A percentile compares a stretch with the other conserved stretches of the same genome.
Conservation (phyloP, 192 early-diverging fungal species). For the Entomortierella parvispora region DNA sequence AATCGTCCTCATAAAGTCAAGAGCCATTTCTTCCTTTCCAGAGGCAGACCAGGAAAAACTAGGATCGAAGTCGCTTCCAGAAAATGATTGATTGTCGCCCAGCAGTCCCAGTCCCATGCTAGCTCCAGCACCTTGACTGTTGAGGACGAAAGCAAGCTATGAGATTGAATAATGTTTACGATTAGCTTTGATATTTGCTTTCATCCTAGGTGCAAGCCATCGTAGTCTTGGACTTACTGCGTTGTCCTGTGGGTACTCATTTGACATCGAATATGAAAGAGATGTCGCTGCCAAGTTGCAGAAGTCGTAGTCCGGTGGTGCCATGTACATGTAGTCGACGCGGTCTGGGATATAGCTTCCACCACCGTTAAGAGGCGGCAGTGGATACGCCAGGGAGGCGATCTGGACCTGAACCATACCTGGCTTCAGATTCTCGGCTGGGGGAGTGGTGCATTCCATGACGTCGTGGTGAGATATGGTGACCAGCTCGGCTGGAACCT, state of each 20-base stretch:
- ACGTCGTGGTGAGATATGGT: conserved; percentile 50
- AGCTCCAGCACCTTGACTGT: conserved; percentile 13
- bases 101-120: conserved; percentile 23
- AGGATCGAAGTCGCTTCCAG: conserved; percentile 35
- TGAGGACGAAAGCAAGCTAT: conserved; percentile 38
- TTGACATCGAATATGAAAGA: conserved; percentile 37
- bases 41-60: conserved; percentile 19
- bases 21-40: conserved; percentile 32
- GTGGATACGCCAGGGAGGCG: conserved; percentile 28
- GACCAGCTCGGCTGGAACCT: conserved; percentile 45
- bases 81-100: conserved; percentile 31
- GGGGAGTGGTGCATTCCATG: conserved; percentile 50
- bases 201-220: no score
- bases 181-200: no score
- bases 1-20: conserved; percentile 38
- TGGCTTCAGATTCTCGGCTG: conserved; percentile 46
- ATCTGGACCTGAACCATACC: conserved; percentile 44
- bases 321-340: conserved; percentile 51
- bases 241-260: conserved; percentile 49
- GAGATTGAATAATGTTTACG: no score
- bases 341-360: conserved; percentile 8
- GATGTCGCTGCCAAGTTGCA: conserved; percentile 46
- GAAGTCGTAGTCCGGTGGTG: conserved; percentile 43
- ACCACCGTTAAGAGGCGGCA: conserved; percentile 1
- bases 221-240: conserved; percentile 35